Evolutionary conservation across 352 stramenopile genomes (phyloP), one percentile per base, ranked within the genome.

Genomic region (Phytophthora ramorum): DNA sequence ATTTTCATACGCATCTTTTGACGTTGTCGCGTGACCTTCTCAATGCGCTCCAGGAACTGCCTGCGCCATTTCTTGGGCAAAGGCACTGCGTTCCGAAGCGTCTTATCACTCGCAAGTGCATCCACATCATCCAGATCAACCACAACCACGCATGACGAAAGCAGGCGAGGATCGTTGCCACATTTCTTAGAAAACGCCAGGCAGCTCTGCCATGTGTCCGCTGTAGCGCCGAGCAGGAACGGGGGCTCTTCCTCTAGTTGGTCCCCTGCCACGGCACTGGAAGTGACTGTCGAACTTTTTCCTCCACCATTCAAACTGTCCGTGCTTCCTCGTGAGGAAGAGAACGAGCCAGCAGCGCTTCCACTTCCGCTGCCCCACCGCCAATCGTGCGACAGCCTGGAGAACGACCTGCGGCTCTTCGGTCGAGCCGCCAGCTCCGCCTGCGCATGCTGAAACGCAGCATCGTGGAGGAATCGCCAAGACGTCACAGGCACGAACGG

Each of bases 11-110:
- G 79, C 47, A 81, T 57, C 57, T 90, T 89, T 44, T 85, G 83
- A 0, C 83, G 78, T 30, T 89, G 71, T 41, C 83, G 89, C 12
- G 76, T 82, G 34, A 85, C 59, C 50, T 92, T 91, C 30, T 92
- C 82, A 14, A 95, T 86, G 2, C 75, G 70, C 41, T 92, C 83
- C 26, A 95, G 47, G 38, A 95, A 89, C 64, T 92, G 84, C 24
- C 85, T 82, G 16, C 86, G 74, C 81, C 83, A 87, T 58, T 95
- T 95, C 30, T 84, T 83, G 7, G 86, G 86, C 53, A 93, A 64
- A 1, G 71, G 76, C 17, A 91, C 70, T 0, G 86, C 79, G 48
- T 87, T 89, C 4, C 68, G 58, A 41, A 78, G 81, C 35, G 68
- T 81, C 62, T 90, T 92, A 16, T 87, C 86, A 7, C 70, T 73